phyloP scores from a whole-genome alignment of 257 asterid genomes.

The Forsythia viridissima region DNA sequence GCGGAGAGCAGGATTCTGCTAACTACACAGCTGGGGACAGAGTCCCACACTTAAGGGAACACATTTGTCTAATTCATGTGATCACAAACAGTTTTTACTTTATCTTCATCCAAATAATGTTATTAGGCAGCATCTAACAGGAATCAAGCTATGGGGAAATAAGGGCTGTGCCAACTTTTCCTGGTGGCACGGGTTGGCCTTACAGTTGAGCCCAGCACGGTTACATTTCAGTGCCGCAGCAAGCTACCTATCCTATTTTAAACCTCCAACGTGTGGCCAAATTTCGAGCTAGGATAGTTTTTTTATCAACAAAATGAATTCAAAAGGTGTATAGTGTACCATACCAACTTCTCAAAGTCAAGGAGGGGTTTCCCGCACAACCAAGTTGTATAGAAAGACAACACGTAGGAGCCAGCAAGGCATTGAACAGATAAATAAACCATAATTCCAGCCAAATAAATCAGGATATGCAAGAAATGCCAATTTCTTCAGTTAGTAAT shows the following conservation, averaged over 20 bases:
- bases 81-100: neutral
- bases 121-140: neutral
- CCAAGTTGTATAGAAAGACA: neutral
- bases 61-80: neutral
- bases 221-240: neutral
- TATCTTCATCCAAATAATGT: slow-evolving; percentile 3
- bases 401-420: too few species aligned
- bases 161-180: neutral
- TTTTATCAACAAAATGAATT: too few species aligned
- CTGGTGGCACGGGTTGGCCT: neutral
- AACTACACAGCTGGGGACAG: slow-evolving; percentile 11
- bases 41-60: neutral
- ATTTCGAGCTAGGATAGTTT: neutral
- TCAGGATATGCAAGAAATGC: neutral
- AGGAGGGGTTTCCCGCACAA: too few species aligned
- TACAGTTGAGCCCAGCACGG: neutral
- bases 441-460: neutral
- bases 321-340: too few species aligned
- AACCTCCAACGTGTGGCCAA: neutral
- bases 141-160: neutral
- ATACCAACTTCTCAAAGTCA: too few species aligned
- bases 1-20: neutral
- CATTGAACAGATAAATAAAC: neutral
- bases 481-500: neutral
- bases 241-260: neutral